Evolutionary conservation across 176 grass and related monocot species (phyloP).

Genomic region (Hyparrhenia diplandra): DNA sequence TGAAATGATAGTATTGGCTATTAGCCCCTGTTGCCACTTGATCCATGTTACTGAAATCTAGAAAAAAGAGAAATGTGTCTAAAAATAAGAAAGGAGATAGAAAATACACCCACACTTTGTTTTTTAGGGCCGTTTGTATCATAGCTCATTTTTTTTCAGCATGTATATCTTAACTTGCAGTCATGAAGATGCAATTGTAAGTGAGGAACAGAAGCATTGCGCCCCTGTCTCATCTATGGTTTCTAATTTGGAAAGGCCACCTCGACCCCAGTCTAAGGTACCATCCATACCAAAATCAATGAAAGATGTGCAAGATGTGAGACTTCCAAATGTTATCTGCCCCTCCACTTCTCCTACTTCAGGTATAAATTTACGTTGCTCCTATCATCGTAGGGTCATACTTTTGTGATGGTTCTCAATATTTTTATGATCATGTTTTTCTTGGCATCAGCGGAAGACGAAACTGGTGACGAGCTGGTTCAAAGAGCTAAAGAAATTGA

Average conservation of each 20-base stretch:
- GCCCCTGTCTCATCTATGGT: conserved; percentile 25
- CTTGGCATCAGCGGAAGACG: conserved; percentile 26
- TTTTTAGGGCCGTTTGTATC: not conserved
- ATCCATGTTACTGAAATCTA: not conserved
- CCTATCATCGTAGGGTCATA: not conserved
- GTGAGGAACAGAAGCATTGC: conserved; percentile 28
- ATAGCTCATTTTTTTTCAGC: not conserved
- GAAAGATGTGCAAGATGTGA: conserved; percentile 42
- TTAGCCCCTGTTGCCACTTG: not conserved
- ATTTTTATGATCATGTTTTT: conserved; percentile 18
- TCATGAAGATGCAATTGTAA: conserved; percentile 27
- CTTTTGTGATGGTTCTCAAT: not conserved
- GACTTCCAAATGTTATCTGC: conserved; percentile 12
- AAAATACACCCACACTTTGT: not conserved
- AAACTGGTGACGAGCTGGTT: conserved; percentile 56
- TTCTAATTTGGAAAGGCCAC: conserved; percentile 56
- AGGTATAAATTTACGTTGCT: conserved; percentile 4
- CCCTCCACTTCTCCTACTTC: not conserved
- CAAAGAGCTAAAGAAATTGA: conserved; percentile 62
- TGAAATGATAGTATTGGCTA: not conserved
- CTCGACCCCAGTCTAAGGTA: conserved; percentile 36
- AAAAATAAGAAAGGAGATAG: not conserved
- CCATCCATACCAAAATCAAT: conserved; percentile 35
- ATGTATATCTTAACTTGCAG: conserved; percentile 35
- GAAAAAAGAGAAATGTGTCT: not conserved